phyloP scores from a whole-genome alignment of 2,329 filamentous ascomycete genomes.

The Hymenoscyphus albidus region DNA sequence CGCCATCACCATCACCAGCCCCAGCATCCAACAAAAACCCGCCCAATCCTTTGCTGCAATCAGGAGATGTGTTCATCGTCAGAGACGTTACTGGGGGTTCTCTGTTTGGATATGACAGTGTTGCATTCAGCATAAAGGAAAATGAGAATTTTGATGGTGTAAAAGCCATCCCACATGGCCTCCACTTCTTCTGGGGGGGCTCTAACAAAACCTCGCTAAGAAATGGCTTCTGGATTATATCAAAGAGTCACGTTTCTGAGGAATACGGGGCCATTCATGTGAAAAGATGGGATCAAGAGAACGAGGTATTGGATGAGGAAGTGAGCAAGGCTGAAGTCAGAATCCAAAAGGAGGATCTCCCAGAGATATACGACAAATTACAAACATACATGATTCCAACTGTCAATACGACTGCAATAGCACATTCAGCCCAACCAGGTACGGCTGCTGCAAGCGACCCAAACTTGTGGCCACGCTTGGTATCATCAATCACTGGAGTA shows the following conservation, averaged over 20 bases:
- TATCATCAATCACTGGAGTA: slow-evolving; percentile 43
- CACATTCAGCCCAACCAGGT: neutral
- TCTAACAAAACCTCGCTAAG: slow-evolving; percentile 47
- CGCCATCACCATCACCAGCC: slow-evolving; percentile 17
- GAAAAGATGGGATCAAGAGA: slow-evolving; percentile 53
- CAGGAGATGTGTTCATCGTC: slow-evolving; percentile 49
- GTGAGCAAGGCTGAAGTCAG: slow-evolving; percentile 43
- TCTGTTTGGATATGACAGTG: slow-evolving; percentile 33
- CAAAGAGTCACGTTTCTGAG: slow-evolving; percentile 21
- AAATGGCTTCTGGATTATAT: slow-evolving; percentile 54
- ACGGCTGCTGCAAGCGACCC: slow-evolving; percentile 20
- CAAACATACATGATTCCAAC: slow-evolving; percentile 23
- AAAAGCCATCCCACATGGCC: slow-evolving; percentile 50
- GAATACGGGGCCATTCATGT: slow-evolving; percentile 38
- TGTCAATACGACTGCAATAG: slow-evolving; percentile 2
- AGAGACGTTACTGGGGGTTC: slow-evolving; percentile 44
- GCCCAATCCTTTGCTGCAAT: slow-evolving; percentile 30
- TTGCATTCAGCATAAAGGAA: slow-evolving; percentile 46
- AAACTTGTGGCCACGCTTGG: slow-evolving; percentile 50
- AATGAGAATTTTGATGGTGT: slow-evolving; percentile 51
- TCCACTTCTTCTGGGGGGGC: slow-evolving; percentile 58
- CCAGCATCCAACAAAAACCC: slow-evolving; percentile 14
- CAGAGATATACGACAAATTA: slow-evolving; percentile 28
- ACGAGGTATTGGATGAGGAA: slow-evolving; percentile 51
- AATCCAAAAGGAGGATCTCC: slow-evolving; percentile 40